Base-by-base conservation (phyloP, 1,284 basidiomycete species). In the Leccinum subatratum region DNA sequence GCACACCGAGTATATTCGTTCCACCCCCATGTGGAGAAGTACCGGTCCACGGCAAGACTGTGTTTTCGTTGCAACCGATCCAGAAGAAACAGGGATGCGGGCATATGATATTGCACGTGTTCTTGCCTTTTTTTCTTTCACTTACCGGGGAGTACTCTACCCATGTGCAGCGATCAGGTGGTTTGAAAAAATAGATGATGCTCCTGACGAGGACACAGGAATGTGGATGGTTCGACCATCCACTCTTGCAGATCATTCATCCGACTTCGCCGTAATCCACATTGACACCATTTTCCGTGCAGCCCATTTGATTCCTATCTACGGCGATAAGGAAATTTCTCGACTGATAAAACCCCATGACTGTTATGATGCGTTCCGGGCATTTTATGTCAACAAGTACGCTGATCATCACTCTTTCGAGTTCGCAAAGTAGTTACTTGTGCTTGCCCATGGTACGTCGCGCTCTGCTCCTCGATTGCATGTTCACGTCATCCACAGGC, bases 401-500 rank as follows among this genome's bases (percentile, higher is more conserved):
- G 57, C 28, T 58, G 57, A 58, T 30, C 57, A 30, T 32, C 57
- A 58, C 18, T 22, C 28, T 3, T 58, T 58, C 18, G 28, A 58
- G 57, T 18, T 58, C 4, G 57, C 57, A 32, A 30, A 16, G 18
- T 58, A 58, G 28, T 18, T 30, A 58, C 22, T 25, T 56, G 14
- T 48, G n/a, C 45, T 48, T 48, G 37, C 14, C 37, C 37, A 16
- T 14, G 37, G 37, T 39, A 39, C 6, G 37, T 39, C 37, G 16
- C 37, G 37, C 37, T 39, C 37, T 39, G 14, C 37, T 39, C 14
- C 6, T 39, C 37, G 37, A 37, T 37, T 37, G 34, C 34, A 37
- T 12, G 34, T 37, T 37, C 34, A 37, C 34, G 12, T 37, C 34
- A 14, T 37, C 34, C 34, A 37, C 72, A n/a, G n/a, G n/a, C 77